A percentile compares a stretch with the other conserved stretches of the same genome.
Conservation (phyloP, 352 stramenopile genomes). For the Phytophthora foliorum region DNA sequence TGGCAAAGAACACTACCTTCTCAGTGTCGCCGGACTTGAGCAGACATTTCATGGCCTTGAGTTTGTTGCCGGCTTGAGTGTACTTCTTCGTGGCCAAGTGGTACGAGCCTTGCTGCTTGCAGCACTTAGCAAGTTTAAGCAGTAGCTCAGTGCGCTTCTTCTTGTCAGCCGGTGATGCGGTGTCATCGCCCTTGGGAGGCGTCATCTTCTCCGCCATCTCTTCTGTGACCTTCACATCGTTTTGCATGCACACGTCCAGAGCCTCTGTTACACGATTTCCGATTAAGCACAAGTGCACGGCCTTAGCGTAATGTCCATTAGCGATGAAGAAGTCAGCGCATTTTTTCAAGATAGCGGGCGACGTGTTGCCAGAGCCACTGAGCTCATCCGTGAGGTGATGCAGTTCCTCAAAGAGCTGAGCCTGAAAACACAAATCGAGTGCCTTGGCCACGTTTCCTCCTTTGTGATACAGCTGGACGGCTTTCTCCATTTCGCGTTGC, state of each 20-base stretch:
- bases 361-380: slow-evolving; percentile 61
- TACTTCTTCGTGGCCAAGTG: slow-evolving; percentile 97
- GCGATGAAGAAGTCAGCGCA: slow-evolving; percentile 95
- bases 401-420: slow-evolving; percentile 90
- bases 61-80: slow-evolving; percentile 93
- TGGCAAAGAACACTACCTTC: slow-evolving; percentile 96
- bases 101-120: slow-evolving; percentile 94
- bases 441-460: slow-evolving; percentile 92
- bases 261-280: slow-evolving; percentile 78
- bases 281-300: slow-evolving; percentile 91
- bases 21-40: slow-evolving; percentile 96
- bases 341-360: slow-evolving; percentile 87
- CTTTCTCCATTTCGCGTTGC: slow-evolving; percentile 94
- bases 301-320: slow-evolving; percentile 93
- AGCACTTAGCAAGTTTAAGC: slow-evolving; percentile 92
- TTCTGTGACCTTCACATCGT: slow-evolving; percentile 92
- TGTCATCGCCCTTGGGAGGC: slow-evolving; percentile 81
- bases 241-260: slow-evolving; percentile 91
- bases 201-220: slow-evolving; percentile 95
- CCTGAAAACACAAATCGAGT: slow-evolving; percentile 95
- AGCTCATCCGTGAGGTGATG: slow-evolving; percentile 90
- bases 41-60: slow-evolving; percentile 96
- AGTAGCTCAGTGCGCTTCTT: slow-evolving; percentile 87
- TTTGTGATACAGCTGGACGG: slow-evolving; percentile 95
- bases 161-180: slow-evolving; percentile 48